Conservation (phyloP, 495 filamentous ascomycete genomes). For the Glonium stellatum region DNA sequence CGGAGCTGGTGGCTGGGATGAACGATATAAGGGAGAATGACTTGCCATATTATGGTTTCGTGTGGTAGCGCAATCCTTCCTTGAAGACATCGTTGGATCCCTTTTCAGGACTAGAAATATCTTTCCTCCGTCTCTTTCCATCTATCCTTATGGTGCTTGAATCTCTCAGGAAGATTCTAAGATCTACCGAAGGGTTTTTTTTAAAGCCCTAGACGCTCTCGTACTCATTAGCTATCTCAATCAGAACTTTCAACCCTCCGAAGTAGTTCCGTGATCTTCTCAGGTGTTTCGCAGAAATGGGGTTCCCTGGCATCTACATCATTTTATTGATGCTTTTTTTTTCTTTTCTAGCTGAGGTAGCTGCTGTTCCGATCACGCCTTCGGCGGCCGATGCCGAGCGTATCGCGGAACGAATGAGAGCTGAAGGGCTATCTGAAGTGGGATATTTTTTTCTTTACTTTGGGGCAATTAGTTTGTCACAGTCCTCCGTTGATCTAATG, state of each 20-base stretch:
- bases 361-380: constrained; percentile 19
- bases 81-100: not conserved
- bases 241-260: constrained; percentile 9
- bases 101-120: not conserved
- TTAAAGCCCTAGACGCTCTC: not conserved
- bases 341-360: constrained; percentile 4
- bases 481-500: too few species aligned
- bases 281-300: not conserved
- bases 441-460: not conserved
- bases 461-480: too few species aligned
- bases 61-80: too few species aligned
- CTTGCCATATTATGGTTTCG: too few species aligned
- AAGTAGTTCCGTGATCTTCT: not conserved
- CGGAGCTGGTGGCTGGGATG: not conserved
- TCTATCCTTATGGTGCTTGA: constrained; percentile 7
- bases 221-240: constrained; percentile 1
- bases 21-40: too few species aligned
- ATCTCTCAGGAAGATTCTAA: constrained; percentile 12
- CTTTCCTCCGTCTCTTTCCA: constrained; percentile 1
- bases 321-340: not conserved
- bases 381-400: constrained; percentile 13
- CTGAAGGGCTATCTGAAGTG: constrained; percentile 18
- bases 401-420: constrained; percentile 18
- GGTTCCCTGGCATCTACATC: constrained; percentile 1
- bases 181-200: constrained; percentile 11